phyloP scores from a whole-genome alignment of 139 green algal genomes.

The Volvox reticuliferus region DNA sequence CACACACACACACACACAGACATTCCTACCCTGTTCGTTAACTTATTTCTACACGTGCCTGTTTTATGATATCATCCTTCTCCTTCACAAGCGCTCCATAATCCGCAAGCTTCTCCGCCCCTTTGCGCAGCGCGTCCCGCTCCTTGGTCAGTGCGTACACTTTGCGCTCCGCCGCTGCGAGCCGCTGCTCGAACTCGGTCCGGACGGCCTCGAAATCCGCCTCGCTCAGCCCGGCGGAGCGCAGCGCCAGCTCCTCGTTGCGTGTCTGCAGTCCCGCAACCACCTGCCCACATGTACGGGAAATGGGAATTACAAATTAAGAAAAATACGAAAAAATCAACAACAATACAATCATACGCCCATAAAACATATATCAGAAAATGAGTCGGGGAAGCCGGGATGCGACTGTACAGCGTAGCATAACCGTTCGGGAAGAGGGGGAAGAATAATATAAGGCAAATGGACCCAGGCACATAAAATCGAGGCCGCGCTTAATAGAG shows the following conservation, averaged over 20 bases:
- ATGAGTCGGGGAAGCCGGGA: too few species aligned
- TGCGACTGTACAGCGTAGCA: too few species aligned
- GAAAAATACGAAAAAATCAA: too few species aligned
- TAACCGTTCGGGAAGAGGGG: too few species aligned
- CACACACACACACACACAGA: too few species aligned
- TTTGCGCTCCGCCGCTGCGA: constrained; percentile 67
- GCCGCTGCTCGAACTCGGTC: constrained; percentile 71
- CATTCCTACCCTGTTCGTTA: too few species aligned
- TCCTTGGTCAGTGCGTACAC: constrained; percentile 95
- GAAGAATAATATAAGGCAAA: too few species aligned
- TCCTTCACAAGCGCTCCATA: constrained; percentile 84
- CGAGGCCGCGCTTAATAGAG: too few species aligned
- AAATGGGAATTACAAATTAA: neutral
- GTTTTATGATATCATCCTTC: constrained; percentile 94
- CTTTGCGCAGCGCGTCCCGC: constrained; percentile 87
- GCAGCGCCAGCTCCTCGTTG: constrained; percentile 85
- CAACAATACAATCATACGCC: too few species aligned
- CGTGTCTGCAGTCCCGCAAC: constrained; percentile 61
- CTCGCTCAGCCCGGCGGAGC: constrained; percentile 65
- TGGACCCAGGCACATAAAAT: too few species aligned
- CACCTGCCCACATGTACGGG: constrained; percentile 21
- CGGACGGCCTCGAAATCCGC: constrained; percentile 64
- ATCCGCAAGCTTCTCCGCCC: constrained; percentile 77
- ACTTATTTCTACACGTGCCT: too few species aligned
- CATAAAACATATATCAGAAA: too few species aligned